phyloP scores from a whole-genome alignment of 805 yeast species.

The Cyberlindnera suaveolens region DNA sequence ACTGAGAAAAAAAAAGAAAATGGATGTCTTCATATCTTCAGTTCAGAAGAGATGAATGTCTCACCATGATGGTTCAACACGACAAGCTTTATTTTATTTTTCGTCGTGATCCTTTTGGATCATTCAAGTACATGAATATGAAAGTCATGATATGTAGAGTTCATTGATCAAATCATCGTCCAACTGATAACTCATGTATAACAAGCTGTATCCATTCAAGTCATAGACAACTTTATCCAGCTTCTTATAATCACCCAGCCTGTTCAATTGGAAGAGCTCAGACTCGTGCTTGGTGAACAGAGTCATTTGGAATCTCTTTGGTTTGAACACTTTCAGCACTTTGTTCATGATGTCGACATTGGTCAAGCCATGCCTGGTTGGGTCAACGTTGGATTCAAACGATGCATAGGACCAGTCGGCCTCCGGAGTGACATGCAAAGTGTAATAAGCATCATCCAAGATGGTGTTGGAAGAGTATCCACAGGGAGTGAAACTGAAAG shows the following conservation, averaged over 20 bases:
- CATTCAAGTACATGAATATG: neutral
- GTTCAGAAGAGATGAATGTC: neutral
- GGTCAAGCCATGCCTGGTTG: slow-evolving; percentile 30
- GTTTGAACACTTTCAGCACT: slow-evolving; percentile 62
- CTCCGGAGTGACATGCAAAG: slow-evolving; percentile 93
- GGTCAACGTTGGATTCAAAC: slow-evolving; percentile 81
- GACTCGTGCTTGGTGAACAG: slow-evolving; percentile 34
- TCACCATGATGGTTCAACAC: neutral
- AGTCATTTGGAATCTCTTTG: slow-evolving; percentile 66
- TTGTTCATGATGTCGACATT: slow-evolving; percentile 51
- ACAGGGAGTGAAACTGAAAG: slow-evolving; percentile 89
- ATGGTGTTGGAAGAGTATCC: slow-evolving; percentile 90
- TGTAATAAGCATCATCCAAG: slow-evolving; percentile 59
- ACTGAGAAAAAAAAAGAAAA: slow-evolving; percentile 4
- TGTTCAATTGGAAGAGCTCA: slow-evolving; percentile 26
- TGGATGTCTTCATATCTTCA: neutral
- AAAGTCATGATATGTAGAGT: slow-evolving; percentile 5
- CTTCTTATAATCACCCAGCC: slow-evolving; percentile 46
- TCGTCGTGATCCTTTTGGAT: neutral
- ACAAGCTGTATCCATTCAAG: slow-evolving; percentile 63
- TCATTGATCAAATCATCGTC: slow-evolving; percentile 17
- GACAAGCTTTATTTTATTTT: slow-evolving; percentile 1
- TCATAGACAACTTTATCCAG: slow-evolving; percentile 70
- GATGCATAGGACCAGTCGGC: slow-evolving; percentile 93
- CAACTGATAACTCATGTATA: slow-evolving; percentile 61